These are phyloP conservation scores for Moelleriella libera DNA, from an alignment of 2,329 filamentous ascomycete genomes.

Conservation along the genomic window DNA sequence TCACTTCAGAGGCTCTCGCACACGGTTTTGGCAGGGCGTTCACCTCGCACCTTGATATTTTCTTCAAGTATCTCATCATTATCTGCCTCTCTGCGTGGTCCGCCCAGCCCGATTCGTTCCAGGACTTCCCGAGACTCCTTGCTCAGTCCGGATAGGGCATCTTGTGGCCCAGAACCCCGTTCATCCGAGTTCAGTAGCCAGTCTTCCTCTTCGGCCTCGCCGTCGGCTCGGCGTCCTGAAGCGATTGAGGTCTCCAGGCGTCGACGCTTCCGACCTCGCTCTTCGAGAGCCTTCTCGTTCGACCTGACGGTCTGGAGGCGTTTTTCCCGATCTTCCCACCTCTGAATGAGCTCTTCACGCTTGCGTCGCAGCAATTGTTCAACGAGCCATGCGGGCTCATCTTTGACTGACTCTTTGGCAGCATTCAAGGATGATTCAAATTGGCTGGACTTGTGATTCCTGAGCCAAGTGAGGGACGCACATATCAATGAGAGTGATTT, in stretches of 20 bases:
- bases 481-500: slow-evolving; percentile 91
- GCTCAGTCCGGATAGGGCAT: slow-evolving; percentile 45
- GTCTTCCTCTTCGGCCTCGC: slow-evolving; percentile 45
- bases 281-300: slow-evolving; percentile 44
- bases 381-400: slow-evolving; percentile 75
- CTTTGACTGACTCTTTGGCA: slow-evolving; percentile 31
- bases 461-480: slow-evolving; percentile 79
- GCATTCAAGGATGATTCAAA: slow-evolving; percentile 38
- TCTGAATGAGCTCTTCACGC: slow-evolving; percentile 48
- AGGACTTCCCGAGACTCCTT: slow-evolving; percentile 64
- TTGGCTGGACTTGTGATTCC: slow-evolving; percentile 54
- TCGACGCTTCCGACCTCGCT: slow-evolving; percentile 30
- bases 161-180: slow-evolving; percentile 14
- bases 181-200: slow-evolving; percentile 61
- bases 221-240: slow-evolving; percentile 2
- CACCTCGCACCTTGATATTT: slow-evolving; percentile 47
- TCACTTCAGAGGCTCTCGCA: slow-evolving; percentile 11
- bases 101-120: slow-evolving; percentile 43
- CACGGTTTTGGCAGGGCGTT: slow-evolving; percentile 1
- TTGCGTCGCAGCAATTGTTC: slow-evolving; percentile 61
- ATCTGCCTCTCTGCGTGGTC: slow-evolving; percentile 17
- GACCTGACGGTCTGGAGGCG: slow-evolving; percentile 51
- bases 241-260: slow-evolving; percentile 22
- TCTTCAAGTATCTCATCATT: slow-evolving; percentile 38
- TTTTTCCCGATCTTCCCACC: slow-evolving; percentile 61